These are phyloP conservation scores for Dothistroma pini DNA, from an alignment of 2,329 filamentous ascomycete genomes.

Conservation along the genomic window DNA sequence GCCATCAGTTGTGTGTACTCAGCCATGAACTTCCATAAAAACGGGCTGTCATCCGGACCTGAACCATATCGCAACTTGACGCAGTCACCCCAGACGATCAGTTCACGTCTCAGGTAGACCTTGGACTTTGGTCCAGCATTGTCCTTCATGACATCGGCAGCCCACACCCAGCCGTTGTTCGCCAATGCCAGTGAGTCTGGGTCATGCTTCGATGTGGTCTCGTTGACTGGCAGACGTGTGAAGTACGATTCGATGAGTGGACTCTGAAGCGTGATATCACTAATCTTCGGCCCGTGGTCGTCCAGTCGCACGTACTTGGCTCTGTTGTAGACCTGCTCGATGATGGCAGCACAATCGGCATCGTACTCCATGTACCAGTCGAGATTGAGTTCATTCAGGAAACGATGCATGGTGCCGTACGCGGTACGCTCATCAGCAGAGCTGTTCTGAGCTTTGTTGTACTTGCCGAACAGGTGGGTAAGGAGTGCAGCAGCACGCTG, in stretches of 20 bases:
- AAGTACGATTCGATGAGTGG: conserved; percentile 95
- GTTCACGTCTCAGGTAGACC: conserved; percentile 91
- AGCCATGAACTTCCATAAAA: conserved; percentile 93
- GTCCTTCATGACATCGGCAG: conserved; percentile 87
- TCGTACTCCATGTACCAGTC: conserved; percentile 92
- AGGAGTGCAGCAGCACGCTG: conserved; percentile 65
- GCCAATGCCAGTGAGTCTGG: conserved; percentile 74
- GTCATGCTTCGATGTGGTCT: conserved; percentile 71
- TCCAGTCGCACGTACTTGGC: conserved; percentile 95
- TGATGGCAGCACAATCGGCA: conserved; percentile 71
- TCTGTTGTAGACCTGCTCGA: conserved; percentile 89
- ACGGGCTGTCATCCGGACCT: conserved; percentile 79
- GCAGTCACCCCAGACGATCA: conserved; percentile 98
- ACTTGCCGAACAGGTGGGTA: conserved; percentile 65
- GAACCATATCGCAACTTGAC: conserved; percentile 91
- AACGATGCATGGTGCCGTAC: conserved; percentile 52
- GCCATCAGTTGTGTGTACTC: conserved; percentile 88
- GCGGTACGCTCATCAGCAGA: conserved; percentile 52
- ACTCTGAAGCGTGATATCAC: conserved; percentile 69
- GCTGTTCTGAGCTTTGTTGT: conserved; percentile 50
- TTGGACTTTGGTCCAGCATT: conserved; percentile 86
- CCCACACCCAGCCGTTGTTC: conserved; percentile 99
- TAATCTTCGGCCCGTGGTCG: conserved; percentile 81
- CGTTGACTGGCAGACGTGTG: conserved; percentile 77
- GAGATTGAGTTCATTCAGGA: conserved; percentile 82